Evolutionary conservation across 805 yeast genomes (phyloP).

Genomic region (Wickerhamiella allomyrinae): DNA sequence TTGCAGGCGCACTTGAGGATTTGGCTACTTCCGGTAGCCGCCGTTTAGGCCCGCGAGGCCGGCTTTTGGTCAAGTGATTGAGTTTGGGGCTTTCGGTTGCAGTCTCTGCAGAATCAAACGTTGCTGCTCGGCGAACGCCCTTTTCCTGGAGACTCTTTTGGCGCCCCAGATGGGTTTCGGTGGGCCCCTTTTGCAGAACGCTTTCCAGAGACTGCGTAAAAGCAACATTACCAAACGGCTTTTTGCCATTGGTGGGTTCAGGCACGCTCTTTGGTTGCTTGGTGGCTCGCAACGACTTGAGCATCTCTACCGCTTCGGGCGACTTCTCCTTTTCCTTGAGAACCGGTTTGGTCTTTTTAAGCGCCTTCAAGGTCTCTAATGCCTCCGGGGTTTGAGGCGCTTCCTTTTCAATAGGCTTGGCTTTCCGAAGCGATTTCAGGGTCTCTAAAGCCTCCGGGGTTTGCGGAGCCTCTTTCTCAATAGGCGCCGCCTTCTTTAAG

Average conservation of each 20-base stretch:
- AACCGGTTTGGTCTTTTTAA: background rate
- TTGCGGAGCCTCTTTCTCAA: background rate
- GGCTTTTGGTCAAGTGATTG: background rate
- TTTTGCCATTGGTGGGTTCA: too few relatives aligned
- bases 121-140: background rate
- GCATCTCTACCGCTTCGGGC: background rate
- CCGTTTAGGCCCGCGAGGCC: constrained; percentile 1
- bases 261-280: background rate
- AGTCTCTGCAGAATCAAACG: background rate
- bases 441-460: background rate
- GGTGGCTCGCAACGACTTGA: background rate
- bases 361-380: background rate
- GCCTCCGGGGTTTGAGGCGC: background rate
- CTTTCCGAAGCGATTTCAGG: background rate
- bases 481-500: background rate
- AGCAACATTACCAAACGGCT: background rate
- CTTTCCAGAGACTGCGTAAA: background rate
- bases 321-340: background rate
- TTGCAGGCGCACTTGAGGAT: background rate
- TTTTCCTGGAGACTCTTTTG: background rate
- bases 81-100: background rate
- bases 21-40: background rate
- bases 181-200: background rate
- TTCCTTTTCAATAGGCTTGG: background rate
- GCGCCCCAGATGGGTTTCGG: background rate